Percentiles rank a stretch among this genome's conserved stretches.
These are phyloP conservation scores for Venturia carpophila DNA, from an alignment of 2,329 filamentous ascomycete species.

Conservation along the genomic window DNA sequence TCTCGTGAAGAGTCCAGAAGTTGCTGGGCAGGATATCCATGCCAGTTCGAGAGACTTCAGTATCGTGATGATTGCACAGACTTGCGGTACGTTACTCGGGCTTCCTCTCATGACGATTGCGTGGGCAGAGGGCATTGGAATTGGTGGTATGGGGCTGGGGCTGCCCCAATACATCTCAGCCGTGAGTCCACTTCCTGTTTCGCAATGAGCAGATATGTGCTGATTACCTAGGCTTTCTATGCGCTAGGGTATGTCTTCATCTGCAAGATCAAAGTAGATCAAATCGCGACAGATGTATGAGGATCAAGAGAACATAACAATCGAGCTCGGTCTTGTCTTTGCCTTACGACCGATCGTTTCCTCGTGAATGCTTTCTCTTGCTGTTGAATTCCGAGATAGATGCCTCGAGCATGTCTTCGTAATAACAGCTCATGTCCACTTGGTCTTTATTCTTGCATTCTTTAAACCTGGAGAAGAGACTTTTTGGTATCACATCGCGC, in stretches of 20 bases:
- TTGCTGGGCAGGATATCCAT: constrained; percentile 25
- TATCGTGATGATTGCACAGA: constrained; percentile 33
- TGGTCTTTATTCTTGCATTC: background rate
- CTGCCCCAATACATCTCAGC: constrained; percentile 31
- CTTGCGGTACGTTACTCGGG: constrained; percentile 30
- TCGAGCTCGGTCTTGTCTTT: background rate
- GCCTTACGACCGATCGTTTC: background rate
- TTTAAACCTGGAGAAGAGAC: background rate
- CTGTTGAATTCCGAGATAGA: background rate
- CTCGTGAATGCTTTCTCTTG: background rate
- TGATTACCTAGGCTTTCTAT: background rate
- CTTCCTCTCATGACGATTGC: constrained; percentile 31
- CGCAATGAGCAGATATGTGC: background rate
- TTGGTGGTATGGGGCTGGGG: constrained; percentile 29
- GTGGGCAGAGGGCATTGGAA: constrained; percentile 31
- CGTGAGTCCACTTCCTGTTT: constrained; percentile 23
- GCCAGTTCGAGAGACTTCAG: constrained; percentile 29
- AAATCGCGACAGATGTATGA: background rate
- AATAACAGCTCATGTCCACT: background rate
- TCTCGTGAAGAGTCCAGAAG: constrained; percentile 28
- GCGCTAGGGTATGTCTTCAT: background rate
- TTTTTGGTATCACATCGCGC: no score
- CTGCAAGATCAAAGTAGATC: background rate
- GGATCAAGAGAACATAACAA: background rate
- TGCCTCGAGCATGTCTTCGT: background rate